Evolutionary conservation across 2,329 filamentous ascomycete species (phyloP), one percentile per base, ranked within the genome.

Genomic region (Hypoxylon sp.): DNA sequence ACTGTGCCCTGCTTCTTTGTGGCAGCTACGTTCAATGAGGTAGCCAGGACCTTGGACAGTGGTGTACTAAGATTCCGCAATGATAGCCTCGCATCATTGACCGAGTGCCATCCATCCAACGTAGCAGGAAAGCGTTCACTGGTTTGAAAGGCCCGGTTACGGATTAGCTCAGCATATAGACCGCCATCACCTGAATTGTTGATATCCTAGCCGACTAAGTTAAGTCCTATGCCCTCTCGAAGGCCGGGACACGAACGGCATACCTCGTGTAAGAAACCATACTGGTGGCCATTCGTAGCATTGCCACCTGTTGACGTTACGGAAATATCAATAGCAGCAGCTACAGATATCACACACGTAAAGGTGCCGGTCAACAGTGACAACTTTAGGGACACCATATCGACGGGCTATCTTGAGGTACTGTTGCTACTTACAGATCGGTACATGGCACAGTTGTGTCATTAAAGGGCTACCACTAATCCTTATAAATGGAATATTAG

Each of bases 131-230:
- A 83, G 15, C 74, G 71, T 19, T 80, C 78, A 65, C 80, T 83
- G 59, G 80, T 81, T 77, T 93, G 91, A 74, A 93, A 92, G 10
- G 90, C 91, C 53, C 90, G 86, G 78, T 93, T 93, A 56, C 85
- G 86, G 62, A 93, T 86, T 62, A 93, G 78, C 75, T 93, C 90
- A 53, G 88, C 91, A 75, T 93, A 93, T 68, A 93, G 87, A 4
- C 91, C 91, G 21, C 91, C 91, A 74, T 93, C 91, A 2, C 91
- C 90, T 1, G 88, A 90, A 76, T 91, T 88, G 77, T 89, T 89
- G 76, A 90, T 90, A 59, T 89, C 87, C 86, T 88, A 54, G 11
- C 37, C 19, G 53, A 6, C 58, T 79, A 79, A 76, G 37, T 67
- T 21, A 69, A 54, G 17, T 29, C n/a, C 51, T 11, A 29, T 13